These are phyloP conservation scores for Cucurbita ficifolia DNA, from an alignment of 306 rosid species.

Conservation along the genomic window DNA sequence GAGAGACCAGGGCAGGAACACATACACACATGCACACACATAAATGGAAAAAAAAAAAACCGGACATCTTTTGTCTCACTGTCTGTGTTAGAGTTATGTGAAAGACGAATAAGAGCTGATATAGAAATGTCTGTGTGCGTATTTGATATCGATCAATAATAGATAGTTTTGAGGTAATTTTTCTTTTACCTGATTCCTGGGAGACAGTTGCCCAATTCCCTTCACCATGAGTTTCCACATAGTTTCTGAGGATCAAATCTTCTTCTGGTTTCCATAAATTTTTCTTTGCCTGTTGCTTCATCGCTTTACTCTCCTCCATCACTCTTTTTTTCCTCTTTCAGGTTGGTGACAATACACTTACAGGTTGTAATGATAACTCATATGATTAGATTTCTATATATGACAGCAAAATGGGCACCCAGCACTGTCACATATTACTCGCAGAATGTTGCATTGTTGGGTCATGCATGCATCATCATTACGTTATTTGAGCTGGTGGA, in stretches of 20 bases:
- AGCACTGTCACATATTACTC: slow-evolving; percentile 3
- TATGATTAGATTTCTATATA: not conserved
- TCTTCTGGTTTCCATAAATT: slow-evolving; percentile 61
- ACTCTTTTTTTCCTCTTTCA: not conserved
- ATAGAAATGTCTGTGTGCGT: not conserved
- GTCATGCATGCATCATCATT: slow-evolving; percentile 14
- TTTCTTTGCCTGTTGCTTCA: slow-evolving; percentile 31
- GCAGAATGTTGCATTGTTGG: slow-evolving; percentile 8
- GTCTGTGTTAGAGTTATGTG: not conserved
- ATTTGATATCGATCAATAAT: not conserved
- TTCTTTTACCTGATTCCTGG: slow-evolving; percentile 25
- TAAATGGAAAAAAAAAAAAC: not conserved
- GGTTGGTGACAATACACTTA: not conserved
- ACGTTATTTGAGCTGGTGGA: not conserved
- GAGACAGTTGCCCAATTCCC: slow-evolving; percentile 59
- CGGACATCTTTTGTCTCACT: not conserved
- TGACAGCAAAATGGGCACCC: not conserved
- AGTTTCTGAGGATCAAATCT: slow-evolving; percentile 37
- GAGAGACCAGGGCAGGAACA: not conserved
- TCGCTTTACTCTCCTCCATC: slow-evolving; percentile 26
- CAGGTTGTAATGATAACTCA: not conserved
- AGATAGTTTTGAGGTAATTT: not conserved
- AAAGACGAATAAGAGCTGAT: not conserved
- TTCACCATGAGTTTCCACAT: slow-evolving; percentile 59
- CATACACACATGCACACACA: not conserved